Base-by-base conservation (phyloP, 352 stramenopile species). In the Thraustochytrium striatum region DNA sequence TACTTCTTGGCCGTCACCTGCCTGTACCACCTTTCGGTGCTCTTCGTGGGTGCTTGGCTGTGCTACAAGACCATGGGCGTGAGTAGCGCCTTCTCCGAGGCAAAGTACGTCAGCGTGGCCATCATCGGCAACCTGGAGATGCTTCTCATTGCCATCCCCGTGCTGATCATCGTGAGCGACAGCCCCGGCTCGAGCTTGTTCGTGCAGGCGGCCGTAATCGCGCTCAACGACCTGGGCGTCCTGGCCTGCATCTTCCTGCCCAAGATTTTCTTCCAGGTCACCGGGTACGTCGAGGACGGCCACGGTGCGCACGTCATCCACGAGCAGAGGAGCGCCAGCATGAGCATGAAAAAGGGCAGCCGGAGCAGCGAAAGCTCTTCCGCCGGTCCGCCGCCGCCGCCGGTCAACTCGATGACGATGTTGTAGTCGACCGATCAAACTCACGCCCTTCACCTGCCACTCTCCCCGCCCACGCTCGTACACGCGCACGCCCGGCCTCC, bases 51-150 rank as follows among this genome's bases (percentile, higher is more conserved):
- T 19, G 47, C 39, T n/a, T 30, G n/a, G 0, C 47, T 73, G 0
- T 38, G 41, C 32, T 73, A 73, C 47, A 8, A 69, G n/a, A 65
- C 32, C 47, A 28, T 28, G 25, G 33, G 62, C 19, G 44, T 73
- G 0, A 73, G 44, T 73, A 36, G 41, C 38, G 62, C 44, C n/a
- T 61, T 73, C 21, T 25, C 39, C 19, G 62, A 73, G 62, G 44
- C 41, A 35, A 73, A 73, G 32, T 73, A 70, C 30, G 25, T 73
- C 62, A 61, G 41, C 21, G 11, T 73, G 0, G 62, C 62, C 39
- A 73, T 62, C 11, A 52, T 80, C 33, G 53, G 32, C 13, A 69
- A 82, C 50, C 55, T 82, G 28, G 52, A 79, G 35, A 53, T 80
- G 16, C 43, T 72, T 53, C 36, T 62, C 57, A 43, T 80, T 32